Evolutionary conservation across 805 yeast species (phyloP), one percentile per base, ranked within the genome.

Genomic region (Hanseniaspora singularis): DNA sequence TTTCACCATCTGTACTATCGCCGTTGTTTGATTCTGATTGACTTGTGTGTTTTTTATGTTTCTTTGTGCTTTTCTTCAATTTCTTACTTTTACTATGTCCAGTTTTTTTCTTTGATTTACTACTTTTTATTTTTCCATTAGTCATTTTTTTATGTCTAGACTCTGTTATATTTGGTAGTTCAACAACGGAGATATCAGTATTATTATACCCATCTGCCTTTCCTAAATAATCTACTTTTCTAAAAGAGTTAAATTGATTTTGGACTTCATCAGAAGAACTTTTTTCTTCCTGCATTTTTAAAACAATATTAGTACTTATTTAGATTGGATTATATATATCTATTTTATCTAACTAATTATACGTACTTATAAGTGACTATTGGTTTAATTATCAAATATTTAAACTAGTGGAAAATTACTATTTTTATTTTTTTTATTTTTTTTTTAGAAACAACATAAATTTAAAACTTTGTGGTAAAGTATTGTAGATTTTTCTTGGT

Each of bases 151-250:
- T 44, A 4, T 11, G 2, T 31, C 31, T 44, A 6, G 19, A 7
- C 6, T 44, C 48, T 14, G 48, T 37, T n/a, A 37, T 44, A 34
- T 44, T 30, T 30, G 41, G 41, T 16, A 44, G n/a, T 27, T 37
- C 48, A 3, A 31, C 48, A 24, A 37, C 12, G 15, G 48, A 44
- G 9, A 44, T 7, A 37, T 44, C 48, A 28, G 36, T 44, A 3
- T 33, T 33, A 14, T 6, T 33, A 12, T 3, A 4, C 10, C 28
- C 28, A n/a, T n/a, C n/a, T n/a, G n/a, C n/a, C n/a, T n/a, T n/a
- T n/a, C n/a, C n/a, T n/a, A n/a, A n/a, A n/a, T n/a, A n/a, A n/a
- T n/a, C n/a, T n/a, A n/a, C n/a, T n/a, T n/a, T n/a, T n/a, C n/a
- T n/a, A n/a, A n/a, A n/a, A n/a, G n/a, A n/a, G n/a, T 30, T 26